These are phyloP conservation scores for Pelargonium cotyledonis DNA, from an alignment of 441 rosid species.

Conservation along the genomic window DNA sequence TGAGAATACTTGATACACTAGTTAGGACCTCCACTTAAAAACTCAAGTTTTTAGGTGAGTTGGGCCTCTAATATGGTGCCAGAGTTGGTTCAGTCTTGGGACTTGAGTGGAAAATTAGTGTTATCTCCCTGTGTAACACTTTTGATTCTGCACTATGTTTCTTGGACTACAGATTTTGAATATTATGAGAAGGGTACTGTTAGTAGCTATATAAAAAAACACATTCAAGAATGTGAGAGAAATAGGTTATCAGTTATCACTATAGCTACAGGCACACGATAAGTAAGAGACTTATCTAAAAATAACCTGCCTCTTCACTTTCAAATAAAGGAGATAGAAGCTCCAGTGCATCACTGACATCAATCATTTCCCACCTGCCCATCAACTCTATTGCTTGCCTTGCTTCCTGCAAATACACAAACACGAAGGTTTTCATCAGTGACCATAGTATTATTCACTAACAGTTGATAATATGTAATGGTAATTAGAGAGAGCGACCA, in stretches of 20 bases:
- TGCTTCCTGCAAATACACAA: slow-evolving; percentile 73
- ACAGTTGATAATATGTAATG: slow-evolving; percentile 2
- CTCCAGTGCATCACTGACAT: slow-evolving; percentile 92
- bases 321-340: slow-evolving; percentile 91
- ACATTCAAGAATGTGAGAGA: background rate
- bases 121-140: background rate
- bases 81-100: too few relatives aligned
- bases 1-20: too few relatives aligned
- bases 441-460: slow-evolving; percentile 1
- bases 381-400: slow-evolving; percentile 88
- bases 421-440: slow-evolving; percentile 22
- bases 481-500: slow-evolving; percentile 10
- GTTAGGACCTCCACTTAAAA: too few relatives aligned
- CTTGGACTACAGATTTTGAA: background rate
- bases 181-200: background rate
- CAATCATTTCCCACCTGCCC: slow-evolving; percentile 92
- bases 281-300: slow-evolving; percentile 14
- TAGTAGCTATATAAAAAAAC: background rate
- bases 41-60: too few relatives aligned
- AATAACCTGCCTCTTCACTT: slow-evolving; percentile 78
- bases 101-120: too few relatives aligned
- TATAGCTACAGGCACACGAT: background rate
- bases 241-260: background rate
- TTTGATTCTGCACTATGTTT: background rate
- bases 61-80: too few relatives aligned